phyloP scores from a whole-genome alignment of 257 asterid species.

The Fraxinus anomala region DNA sequence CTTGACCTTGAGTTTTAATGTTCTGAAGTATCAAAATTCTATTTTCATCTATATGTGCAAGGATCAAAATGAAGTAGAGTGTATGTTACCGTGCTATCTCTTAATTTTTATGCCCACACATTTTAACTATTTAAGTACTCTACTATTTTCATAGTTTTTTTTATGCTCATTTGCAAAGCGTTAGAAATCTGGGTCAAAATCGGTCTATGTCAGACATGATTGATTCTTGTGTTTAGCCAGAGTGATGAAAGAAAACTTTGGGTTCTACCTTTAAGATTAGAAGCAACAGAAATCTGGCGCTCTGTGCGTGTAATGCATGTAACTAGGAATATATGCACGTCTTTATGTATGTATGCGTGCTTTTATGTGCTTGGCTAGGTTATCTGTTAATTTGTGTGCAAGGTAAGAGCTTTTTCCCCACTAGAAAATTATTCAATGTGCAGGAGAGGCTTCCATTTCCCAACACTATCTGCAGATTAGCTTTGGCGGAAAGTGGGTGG shows the following conservation, averaged over 20 bases:
- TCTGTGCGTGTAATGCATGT: not conserved
- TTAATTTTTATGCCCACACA: not conserved
- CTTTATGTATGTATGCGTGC: not conserved
- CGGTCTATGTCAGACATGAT: not conserved
- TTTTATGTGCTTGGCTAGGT: not conserved
- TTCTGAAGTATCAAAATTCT: not conserved
- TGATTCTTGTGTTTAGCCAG: not conserved
- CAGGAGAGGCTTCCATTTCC: not conserved
- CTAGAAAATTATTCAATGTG: not conserved
- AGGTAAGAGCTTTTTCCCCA: not conserved
- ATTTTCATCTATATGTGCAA: not conserved
- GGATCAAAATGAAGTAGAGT: not conserved
- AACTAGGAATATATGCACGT: not conserved
- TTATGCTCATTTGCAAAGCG: not conserved
- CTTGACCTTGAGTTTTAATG: not conserved
- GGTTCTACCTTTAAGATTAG: not conserved
- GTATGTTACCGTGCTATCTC: not conserved
- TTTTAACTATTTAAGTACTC: not conserved
- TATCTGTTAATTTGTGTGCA: not conserved
- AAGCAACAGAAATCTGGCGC: not conserved
- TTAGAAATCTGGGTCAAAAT: not conserved
- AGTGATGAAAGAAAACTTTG: not conserved
- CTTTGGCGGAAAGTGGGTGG: not conserved
- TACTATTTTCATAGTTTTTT: not conserved
- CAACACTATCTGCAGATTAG: not conserved